phyloP scores from a whole-genome alignment of 768 basidiomycete genomes.

The Coprinopsis strossmayeri region DNA sequence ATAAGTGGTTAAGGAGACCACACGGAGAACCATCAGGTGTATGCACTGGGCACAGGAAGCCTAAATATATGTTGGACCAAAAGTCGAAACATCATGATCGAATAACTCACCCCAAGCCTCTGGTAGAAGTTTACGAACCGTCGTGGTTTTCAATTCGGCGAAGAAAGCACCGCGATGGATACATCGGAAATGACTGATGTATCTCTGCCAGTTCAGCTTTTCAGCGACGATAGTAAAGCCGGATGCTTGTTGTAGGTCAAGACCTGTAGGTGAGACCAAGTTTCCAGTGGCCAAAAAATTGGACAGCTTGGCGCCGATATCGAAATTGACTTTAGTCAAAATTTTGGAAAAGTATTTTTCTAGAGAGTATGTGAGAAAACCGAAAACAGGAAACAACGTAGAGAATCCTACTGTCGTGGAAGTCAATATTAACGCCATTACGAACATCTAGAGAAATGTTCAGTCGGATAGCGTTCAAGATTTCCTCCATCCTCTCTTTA shows the following conservation, averaged over 20 bases:
- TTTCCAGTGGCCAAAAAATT: conserved; percentile 99
- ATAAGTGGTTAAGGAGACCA: conserved; percentile 94
- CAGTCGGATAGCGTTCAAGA: conserved; percentile 62
- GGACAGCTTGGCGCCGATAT: conserved; percentile 82
- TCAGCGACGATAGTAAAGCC: conserved; percentile 99
- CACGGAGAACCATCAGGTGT: conserved; percentile 98
- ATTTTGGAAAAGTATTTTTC: conserved; percentile 80
- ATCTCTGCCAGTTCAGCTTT: conserved; percentile 97
- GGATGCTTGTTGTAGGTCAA: conserved; percentile 94
- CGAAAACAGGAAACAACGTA: conserved; percentile 2
- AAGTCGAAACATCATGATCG: not conserved
- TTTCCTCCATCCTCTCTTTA: conserved; percentile 94
- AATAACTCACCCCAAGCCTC: conserved; percentile 88
- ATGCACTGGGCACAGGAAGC: conserved; percentile 97
- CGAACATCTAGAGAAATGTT: conserved; percentile 71
- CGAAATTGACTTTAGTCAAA: conserved; percentile 75
- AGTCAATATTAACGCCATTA: conserved; percentile 76
- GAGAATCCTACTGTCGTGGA: conserved; percentile 79
- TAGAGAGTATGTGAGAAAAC: not conserved
- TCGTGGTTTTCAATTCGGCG: conserved; percentile 95
- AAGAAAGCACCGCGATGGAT: conserved; percentile 99
- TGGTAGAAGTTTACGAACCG: conserved; percentile 91
- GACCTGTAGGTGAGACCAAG: conserved; percentile 86
- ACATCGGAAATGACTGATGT: conserved; percentile 96
- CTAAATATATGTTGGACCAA: conserved; percentile 29